phyloP scores from a whole-genome alignment of 2,329 filamentous ascomycete genomes.

The Ophiostoma populinum region DNA sequence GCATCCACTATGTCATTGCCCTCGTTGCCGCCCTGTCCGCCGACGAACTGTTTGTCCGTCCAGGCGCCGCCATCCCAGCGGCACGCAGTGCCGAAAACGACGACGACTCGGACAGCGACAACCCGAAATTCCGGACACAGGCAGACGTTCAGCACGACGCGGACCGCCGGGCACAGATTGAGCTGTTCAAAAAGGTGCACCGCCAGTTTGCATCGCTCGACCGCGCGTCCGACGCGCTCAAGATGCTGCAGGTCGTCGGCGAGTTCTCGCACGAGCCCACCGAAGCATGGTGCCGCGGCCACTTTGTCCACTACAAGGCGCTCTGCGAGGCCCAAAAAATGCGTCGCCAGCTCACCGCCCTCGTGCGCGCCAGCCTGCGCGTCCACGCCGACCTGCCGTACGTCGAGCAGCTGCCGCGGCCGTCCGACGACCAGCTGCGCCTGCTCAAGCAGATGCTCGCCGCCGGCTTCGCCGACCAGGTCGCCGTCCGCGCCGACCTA shows the following conservation, averaged over 20 bases:
- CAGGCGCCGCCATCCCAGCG: constrained; percentile 55
- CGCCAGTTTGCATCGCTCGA: constrained; percentile 67
- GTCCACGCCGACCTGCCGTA: constrained; percentile 40
- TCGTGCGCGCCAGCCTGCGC: constrained; percentile 60
- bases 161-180: constrained; percentile 44
- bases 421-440: constrained; percentile 51
- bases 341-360: constrained; percentile 62
- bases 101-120: constrained; percentile 22
- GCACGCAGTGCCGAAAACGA: constrained; percentile 22
- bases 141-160: constrained; percentile 57
- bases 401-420: constrained; percentile 38
- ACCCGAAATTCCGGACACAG: constrained; percentile 31
- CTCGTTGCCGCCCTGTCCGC: constrained; percentile 79
- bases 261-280: constrained; percentile 63
- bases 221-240: constrained; percentile 72
- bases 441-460: constrained; percentile 83
- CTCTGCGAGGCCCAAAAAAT: constrained; percentile 76
- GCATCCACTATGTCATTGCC: constrained; percentile 72
- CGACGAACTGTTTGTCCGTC: constrained; percentile 70
- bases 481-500: constrained; percentile 84
- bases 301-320: constrained; percentile 76
- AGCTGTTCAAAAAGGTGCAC: constrained; percentile 51
- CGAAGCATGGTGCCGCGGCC: constrained; percentile 60
- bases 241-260: constrained; percentile 73
- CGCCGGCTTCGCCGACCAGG: constrained; percentile 82